Evolutionary conservation across 2,329 filamentous ascomycete species (phyloP), one percentile per base, ranked within the genome.

Genomic region (Ustulina deusta): DNA sequence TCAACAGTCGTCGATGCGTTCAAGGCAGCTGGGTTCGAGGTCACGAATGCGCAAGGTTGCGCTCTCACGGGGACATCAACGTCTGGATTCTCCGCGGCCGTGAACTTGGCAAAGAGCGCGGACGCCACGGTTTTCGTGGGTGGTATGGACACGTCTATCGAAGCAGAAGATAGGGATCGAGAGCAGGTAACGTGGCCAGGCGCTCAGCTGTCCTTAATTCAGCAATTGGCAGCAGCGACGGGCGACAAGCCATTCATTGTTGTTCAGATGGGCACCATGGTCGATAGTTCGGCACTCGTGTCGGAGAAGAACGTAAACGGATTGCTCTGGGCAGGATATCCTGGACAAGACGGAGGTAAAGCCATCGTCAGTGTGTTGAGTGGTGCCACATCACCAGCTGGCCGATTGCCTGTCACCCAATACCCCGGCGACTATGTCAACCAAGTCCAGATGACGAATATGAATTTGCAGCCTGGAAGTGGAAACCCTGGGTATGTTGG

Each of bases 281-380:
- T 89, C 22, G 88, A 90, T 72, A 82, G 83, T 64, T 80, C 83
- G 0, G 80, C 85, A 2, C 73, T 89, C 3, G 74, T 84, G 6
- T 76, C 75, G 3, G 83, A 86, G 61, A 69, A 77, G 1, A 83
- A 83, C 62, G 81, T 89, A 64, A 82, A 80, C 32, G 81, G 85
- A 0, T 74, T 90, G 0, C 71, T 90, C 0, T 89, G 87, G 87
- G 85, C 80, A 0, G 86, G 87, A 0, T 89, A 87, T 64, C 87
- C 88, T 0, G 87, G 88, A 1, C 87, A 90, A 75, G 83, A 84
- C 44, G 88, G 88, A 13, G 88, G 88, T 2, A 76, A 78, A 9
- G 88, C 87, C 0, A 73, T 89, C 11, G 77, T 88, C 56, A 81
- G 88, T 65, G 79, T 89, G 61, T 72, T 90, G 36, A 84, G 81